Conservation (phyloP, 2,329 filamentous ascomycete genomes). For the Paecilomyces variotii region DNA sequence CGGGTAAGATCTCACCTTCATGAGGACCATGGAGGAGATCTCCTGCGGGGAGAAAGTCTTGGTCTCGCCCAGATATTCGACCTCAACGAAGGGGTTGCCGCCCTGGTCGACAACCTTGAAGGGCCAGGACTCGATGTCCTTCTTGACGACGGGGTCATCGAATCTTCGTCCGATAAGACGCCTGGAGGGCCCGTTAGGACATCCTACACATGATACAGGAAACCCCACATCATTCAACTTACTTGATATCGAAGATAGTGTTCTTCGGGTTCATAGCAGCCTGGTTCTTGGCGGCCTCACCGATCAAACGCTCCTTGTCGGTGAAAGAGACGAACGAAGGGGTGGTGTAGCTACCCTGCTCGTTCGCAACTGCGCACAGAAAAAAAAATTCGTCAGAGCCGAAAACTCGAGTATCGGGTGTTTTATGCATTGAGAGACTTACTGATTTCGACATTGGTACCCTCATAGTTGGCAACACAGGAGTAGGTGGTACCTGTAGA, state of each 20-base stretch:
- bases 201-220: background rate
- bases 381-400: background rate
- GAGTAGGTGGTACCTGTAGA: conserved; percentile 92
- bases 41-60: conserved; percentile 98
- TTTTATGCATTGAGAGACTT: conserved; percentile 28
- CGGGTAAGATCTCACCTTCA: conserved; percentile 63
- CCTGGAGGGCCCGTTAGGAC: conserved; percentile 42
- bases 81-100: conserved; percentile 84
- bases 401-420: background rate
- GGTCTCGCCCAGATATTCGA: conserved; percentile 88
- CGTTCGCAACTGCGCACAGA: conserved; percentile 69
- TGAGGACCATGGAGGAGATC: conserved; percentile 97
- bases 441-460: conserved; percentile 99
- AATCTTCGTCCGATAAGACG: conserved; percentile 95
- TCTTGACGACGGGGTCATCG: conserved; percentile 94
- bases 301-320: conserved; percentile 96
- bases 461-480: conserved; percentile 98
- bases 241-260: conserved; percentile 99
- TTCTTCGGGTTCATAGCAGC: conserved; percentile 98
- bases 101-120: conserved; percentile 95
- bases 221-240: conserved; percentile 34
- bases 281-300: conserved; percentile 99
- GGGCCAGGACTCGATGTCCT: conserved; percentile 97
- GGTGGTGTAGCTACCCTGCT: conserved; percentile 98
- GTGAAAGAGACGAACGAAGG: conserved; percentile 99